A percentile compares a stretch with the other conserved stretches of the same genome.
Evolutionary conservation across 2,329 filamentous ascomycete genomes (phyloP).

Genomic region (Alternaria infectoria): DNA sequence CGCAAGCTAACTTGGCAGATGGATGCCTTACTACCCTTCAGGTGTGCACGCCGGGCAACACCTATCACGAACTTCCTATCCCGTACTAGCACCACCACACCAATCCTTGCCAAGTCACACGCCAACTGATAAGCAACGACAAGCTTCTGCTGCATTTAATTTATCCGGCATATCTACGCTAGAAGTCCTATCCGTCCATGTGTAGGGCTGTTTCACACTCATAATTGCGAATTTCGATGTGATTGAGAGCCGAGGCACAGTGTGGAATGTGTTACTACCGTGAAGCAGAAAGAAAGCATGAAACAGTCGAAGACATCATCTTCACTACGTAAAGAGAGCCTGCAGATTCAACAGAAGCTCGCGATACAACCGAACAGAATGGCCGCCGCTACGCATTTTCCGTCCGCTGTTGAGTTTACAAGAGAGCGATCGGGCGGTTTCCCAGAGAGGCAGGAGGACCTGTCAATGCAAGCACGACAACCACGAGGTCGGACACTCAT

Average conservation of each 20-base stretch:
- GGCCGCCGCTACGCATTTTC: too few relatives aligned
- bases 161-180: neutral
- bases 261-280: too few relatives aligned
- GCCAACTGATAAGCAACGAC: constrained; percentile 8
- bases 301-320: too few relatives aligned
- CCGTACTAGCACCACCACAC: neutral
- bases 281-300: too few relatives aligned
- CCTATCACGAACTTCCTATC: constrained; percentile 4
- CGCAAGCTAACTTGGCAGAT: neutral
- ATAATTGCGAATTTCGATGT: neutral
- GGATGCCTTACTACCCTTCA: neutral
- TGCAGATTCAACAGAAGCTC: too few relatives aligned
- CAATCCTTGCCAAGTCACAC: constrained; percentile 6
- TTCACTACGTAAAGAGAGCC: too few relatives aligned
- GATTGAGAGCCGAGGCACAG: neutral
- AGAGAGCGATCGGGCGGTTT: neutral
- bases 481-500: neutral
- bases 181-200: neutral
- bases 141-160: constrained; percentile 6
- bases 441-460: constrained; percentile 1
- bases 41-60: neutral
- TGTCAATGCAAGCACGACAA: neutral
- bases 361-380: too few relatives aligned
- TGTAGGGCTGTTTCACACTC: neutral
- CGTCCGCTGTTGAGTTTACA: neutral